Percentiles rank a stretch among this genome's conserved stretches.
These are phyloP conservation scores for Lichtheimia corymbifera DNA, from an alignment of 371 early-diverging fungal species.

Conservation along the genomic window DNA sequence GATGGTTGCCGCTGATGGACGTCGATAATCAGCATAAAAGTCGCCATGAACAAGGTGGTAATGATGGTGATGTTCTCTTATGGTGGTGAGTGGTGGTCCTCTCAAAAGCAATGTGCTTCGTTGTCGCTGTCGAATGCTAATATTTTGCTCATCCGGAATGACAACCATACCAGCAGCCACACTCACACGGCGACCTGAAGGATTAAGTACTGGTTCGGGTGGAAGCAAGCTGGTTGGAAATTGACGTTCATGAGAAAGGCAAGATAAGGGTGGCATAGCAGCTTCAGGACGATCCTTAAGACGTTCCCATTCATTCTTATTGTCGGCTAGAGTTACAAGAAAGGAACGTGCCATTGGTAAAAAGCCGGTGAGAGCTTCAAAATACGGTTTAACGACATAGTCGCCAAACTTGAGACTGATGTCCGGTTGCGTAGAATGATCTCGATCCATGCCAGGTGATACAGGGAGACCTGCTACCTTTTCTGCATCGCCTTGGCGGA, in stretches of 20 bases:
- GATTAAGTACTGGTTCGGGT: slow-evolving; percentile 15
- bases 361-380: slow-evolving; percentile 68
- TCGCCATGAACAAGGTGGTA: too few species aligned
- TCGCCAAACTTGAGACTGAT: slow-evolving; percentile 81
- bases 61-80: too few species aligned
- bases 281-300: slow-evolving; percentile 24
- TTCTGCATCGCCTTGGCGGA: slow-evolving; percentile 85
- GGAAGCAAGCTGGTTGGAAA: slow-evolving; percentile 22
- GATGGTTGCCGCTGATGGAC: too few species aligned
- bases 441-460: slow-evolving; percentile 88
- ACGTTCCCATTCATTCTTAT: slow-evolving; percentile 42
- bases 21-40: too few species aligned
- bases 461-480: slow-evolving; percentile 67
- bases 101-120: too few species aligned
- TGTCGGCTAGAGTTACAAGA: slow-evolving; percentile 33
- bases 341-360: slow-evolving; percentile 56
- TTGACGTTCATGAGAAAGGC: slow-evolving; percentile 17
- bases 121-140: too few species aligned
- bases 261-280: slow-evolving; percentile 11
- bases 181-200: slow-evolving; percentile 36
- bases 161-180: slow-evolving; percentile 51
- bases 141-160: slow-evolving; percentile 28
- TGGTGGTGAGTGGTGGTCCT: too few species aligned
- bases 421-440: slow-evolving; percentile 67
- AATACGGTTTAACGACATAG: slow-evolving; percentile 79